phyloP scores from a whole-genome alignment of 305 asterid genomes.

The Rubia tinctorum region DNA sequence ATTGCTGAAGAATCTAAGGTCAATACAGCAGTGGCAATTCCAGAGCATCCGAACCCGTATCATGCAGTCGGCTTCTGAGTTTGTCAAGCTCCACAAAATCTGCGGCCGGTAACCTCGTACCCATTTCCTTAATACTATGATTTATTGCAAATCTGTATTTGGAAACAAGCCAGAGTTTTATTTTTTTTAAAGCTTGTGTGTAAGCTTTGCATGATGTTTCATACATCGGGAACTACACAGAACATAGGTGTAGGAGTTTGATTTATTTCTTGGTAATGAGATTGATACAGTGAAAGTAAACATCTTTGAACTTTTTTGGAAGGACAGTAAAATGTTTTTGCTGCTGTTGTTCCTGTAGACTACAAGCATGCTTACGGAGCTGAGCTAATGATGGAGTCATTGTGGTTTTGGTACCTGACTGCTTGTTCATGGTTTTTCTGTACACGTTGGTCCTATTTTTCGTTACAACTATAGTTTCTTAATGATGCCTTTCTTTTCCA shows the following conservation, averaged over 20 bases:
- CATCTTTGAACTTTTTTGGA: neutral
- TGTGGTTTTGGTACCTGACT: neutral
- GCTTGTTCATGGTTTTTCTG: neutral
- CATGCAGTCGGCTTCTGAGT: constrained; percentile 60
- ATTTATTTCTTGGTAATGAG: neutral
- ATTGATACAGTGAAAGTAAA: neutral
- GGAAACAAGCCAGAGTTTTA: neutral
- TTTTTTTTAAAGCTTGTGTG: neutral
- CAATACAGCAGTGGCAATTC: constrained; percentile 28
- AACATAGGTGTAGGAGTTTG: neutral
- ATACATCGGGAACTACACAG: neutral
- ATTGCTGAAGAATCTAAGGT: constrained; percentile 27
- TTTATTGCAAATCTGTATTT: neutral
- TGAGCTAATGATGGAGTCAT: neutral
- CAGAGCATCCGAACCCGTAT: constrained; percentile 56
- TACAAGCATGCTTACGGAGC: neutral
- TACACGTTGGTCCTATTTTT: neutral
- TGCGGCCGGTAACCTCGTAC: constrained; percentile 46
- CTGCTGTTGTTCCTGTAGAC: neutral
- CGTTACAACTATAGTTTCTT: neutral
- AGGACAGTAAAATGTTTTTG: neutral
- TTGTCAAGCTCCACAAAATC: constrained; percentile 59
- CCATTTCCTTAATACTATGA: constrained; percentile 2
- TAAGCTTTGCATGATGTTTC: neutral
- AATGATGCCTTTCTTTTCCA: constrained; percentile 10